Evolutionary conservation across 495 filamentous ascomycete genomes (phyloP), one percentile per base, ranked within the genome.

Genomic region (Chaetomium cochliodes): DNA sequence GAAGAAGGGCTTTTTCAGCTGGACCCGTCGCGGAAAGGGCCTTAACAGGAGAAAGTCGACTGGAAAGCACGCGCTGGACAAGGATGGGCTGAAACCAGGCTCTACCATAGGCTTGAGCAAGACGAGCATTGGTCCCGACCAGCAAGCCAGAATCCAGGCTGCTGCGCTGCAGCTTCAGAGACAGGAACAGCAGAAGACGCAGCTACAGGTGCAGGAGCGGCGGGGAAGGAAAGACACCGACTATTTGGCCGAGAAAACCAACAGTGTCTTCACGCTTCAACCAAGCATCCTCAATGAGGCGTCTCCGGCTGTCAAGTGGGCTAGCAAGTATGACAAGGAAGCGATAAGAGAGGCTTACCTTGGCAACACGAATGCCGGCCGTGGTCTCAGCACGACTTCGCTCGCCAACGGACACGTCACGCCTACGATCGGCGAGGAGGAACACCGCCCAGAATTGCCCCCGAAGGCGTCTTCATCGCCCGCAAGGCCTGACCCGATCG

Each of bases 241-340:
- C 46, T 68, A 78, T 9, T 74, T 81, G 59, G 85, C 85, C 13
- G 83, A 84, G 54, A 96, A 92, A 81, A 98, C 94, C 0, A 93
- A 89, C 77, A 98, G 94, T 57, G 86, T 96, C 25, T 84, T 98
- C 69, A 97, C 93, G 15, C 82, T 97, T 47, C 92, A 96, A 72
- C 89, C 93, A 11, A 84, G 85, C 42, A 90, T 98, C 58, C 77
- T 96, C 70, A 93, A 82, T 61, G 94, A 94, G 70, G 96, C 92
- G 20, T 92, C 88, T 18, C 88, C 92, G 26, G 94, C 94, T 13
- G 89, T 98, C 87, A 93, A 97, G 74, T 98, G 94, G 94, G 91
- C 93, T 12, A 91, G 82, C 72, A 88, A 87, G 62, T 94, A 92
- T 67, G 93, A 98, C 71, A 92, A 92, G 75, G 86, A 94, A 70